Percentiles rank a stretch among this genome's conserved stretches.
Conservation (phyloP, 2,329 filamentous ascomycete species). For the Scopulariopsis brevicaulis region DNA sequence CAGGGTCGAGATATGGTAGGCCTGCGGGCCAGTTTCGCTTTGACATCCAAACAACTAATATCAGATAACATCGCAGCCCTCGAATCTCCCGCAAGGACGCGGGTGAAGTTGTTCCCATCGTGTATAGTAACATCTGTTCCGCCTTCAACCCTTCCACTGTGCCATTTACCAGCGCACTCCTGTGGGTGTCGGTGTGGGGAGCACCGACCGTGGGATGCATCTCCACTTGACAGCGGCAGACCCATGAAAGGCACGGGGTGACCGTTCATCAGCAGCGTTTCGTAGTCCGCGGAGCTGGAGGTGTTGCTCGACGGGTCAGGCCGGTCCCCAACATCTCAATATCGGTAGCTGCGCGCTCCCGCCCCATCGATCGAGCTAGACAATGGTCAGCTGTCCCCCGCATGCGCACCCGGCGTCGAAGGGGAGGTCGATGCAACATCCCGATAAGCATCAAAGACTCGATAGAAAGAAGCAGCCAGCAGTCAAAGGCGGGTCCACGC, state of each 20-base stretch:
- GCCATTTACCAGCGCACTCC: no score
- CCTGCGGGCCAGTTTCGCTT: neutral
- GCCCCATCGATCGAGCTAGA: no score
- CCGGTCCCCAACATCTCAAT: no score
- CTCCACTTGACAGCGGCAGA: no score
- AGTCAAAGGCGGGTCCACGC: no score
- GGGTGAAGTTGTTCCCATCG: neutral
- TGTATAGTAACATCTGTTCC: neutral
- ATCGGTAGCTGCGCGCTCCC: no score
- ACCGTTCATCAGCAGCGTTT: no score
- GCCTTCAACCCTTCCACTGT: neutral
- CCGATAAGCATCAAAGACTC: neutral
- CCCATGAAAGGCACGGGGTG: no score
- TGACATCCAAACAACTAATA: constrained; percentile 4
- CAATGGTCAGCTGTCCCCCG: neutral
- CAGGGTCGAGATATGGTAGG: neutral
- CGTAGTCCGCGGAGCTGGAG: no score
- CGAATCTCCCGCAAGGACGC: neutral
- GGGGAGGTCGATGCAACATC: neutral
- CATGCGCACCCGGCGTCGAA: neutral
- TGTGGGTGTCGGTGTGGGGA: no score
- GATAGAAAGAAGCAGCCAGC: neutral
- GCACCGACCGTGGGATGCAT: no score
- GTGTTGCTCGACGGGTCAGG: no score
- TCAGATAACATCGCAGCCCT: neutral